Evolutionary conservation across 495 filamentous ascomycete species (phyloP), one percentile per base, ranked within the genome.

Genomic region (Podospora sp.): DNA sequence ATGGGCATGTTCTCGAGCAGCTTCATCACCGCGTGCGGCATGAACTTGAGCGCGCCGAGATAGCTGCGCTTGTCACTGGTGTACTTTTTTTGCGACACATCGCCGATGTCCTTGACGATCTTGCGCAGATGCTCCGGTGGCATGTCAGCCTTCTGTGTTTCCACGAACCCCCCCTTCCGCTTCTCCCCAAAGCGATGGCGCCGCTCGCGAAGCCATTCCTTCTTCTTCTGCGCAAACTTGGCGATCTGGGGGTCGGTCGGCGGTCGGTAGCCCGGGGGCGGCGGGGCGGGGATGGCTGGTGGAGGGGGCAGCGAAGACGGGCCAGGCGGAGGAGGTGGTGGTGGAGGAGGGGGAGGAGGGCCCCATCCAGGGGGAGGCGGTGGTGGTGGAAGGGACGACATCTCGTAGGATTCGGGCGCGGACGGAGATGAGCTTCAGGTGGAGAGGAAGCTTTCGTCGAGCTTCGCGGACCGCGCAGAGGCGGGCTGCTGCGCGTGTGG

Each of bases 1-100:
- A 99, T 99, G 9, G 96, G 96, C 96, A 99, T 99, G 75, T 99
- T 99, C 84, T 99, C 96, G 65, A 99, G 74, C 21, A 99, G 87
- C 83, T 99, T 99, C 81, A 99, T 78, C 11, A 99, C 96, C n/a
- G 96, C 96, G 76, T 99, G 96, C 0, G 96, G 96, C 96, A 99
- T 99, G 79, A 97, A 99, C 80, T 99, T 99, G 68, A 99, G 79
- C 52, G 96, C 94, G 60, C 96, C 96, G 26, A 99, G 86, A 81
- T 99, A 99, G 77, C 92, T 96, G 65, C 96, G 89, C 84, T 99
- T 99, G 83, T 99, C 96, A 74, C 90, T 97, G 74, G 91, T 97
- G 83, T 97, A 98, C 78, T 98, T 99, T 82, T 97, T 97, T 80
- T 99, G 96, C 56, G 94, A 97, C 52, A 99, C 95, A 83, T 99